phyloP scores from a whole-genome alignment of 495 filamentous ascomycete species.

The Neurospora sp. region DNA sequence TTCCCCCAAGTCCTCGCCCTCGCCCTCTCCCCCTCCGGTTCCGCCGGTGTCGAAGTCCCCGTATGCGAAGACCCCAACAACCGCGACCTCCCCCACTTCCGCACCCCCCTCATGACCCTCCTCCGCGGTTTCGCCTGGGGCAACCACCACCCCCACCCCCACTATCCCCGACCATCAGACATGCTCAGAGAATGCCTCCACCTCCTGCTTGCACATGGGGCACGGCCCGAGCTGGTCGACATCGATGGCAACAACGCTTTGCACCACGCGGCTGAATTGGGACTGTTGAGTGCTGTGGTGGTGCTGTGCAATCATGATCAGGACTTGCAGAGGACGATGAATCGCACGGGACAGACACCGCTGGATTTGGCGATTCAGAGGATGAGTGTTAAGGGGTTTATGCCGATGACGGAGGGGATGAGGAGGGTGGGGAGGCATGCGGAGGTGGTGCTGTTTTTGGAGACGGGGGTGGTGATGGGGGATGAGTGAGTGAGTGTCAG shows the following conservation, averaged over 20 bases:
- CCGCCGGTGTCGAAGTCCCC: too few relatives aligned
- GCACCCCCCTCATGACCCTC: constrained; percentile 1
- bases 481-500: neutral
- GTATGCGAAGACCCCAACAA: constrained; percentile 3
- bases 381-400: neutral
- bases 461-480: neutral
- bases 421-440: neutral
- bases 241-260: constrained; percentile 2
- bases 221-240: neutral
- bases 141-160: neutral
- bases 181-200: neutral
- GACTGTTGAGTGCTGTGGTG: neutral
- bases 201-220: neutral
- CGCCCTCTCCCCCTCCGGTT: too few relatives aligned
- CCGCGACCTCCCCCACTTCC: neutral
- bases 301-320: neutral
- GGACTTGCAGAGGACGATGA: neutral
- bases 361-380: neutral
- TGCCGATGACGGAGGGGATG: neutral
- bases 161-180: neutral
- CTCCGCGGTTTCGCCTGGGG: neutral
- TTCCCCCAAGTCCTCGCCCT: neutral
- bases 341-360: neutral
- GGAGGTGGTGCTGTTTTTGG: constrained; percentile 1
- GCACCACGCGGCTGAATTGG: constrained; percentile 2